A percentile compares a stretch with the other conserved stretches of the same genome.
phyloP scores from a whole-genome alignment of 768 basidiomycete species.

The Tulasnella sp. region DNA sequence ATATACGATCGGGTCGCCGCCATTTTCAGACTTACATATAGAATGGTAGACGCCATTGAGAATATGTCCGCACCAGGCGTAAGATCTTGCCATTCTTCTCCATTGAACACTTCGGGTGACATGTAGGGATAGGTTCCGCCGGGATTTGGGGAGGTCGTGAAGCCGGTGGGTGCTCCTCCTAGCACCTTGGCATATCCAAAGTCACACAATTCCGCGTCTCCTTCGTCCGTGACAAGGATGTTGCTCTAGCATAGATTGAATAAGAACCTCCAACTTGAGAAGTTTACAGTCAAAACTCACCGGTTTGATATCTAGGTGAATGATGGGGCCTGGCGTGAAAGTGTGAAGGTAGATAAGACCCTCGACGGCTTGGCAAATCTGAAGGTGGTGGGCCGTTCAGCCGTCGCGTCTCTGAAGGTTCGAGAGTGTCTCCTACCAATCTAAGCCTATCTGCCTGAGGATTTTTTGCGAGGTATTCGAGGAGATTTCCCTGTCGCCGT shows the following conservation, averaged over 20 bases:
- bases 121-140: constrained; percentile 20
- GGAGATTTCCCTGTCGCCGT: neutral
- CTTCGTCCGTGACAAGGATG: constrained; percentile 25
- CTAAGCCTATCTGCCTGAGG: neutral
- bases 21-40: neutral
- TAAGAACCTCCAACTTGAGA: neutral
- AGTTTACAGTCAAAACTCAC: neutral
- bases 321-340: neutral
- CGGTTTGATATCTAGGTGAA: constrained; percentile 17
- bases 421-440: neutral
- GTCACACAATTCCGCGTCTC: constrained; percentile 21
- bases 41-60: neutral
- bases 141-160: neutral
- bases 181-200: constrained; percentile 28
- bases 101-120: constrained; percentile 24
- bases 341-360: neutral
- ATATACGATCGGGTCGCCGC: neutral
- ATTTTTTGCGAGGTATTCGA: neutral
- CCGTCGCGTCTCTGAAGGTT: neutral
- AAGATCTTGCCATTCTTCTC: neutral
- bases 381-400: neutral
- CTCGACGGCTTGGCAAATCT: constrained; percentile 7
- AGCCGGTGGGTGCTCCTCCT: constrained; percentile 1
- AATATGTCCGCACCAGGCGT: neutral
- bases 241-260: neutral